Evolutionary conservation across 2,329 filamentous ascomycete species (phyloP), one percentile per base, ranked within the genome.

Genomic region (Colletotrichum zoysiae): DNA sequence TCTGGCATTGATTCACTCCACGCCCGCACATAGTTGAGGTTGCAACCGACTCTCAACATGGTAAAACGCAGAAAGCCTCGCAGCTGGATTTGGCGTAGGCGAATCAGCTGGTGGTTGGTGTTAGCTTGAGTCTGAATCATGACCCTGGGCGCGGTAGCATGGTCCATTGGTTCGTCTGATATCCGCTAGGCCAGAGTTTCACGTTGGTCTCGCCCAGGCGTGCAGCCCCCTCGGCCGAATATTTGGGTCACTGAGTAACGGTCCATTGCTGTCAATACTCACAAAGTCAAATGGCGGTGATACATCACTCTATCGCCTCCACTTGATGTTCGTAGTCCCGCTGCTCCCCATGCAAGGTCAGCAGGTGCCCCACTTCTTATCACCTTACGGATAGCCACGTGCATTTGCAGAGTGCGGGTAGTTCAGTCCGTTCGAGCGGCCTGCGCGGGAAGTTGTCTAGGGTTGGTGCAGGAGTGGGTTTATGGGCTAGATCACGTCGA

Each of bases 111-210:
- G 58, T 58, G 35, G 65, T 65, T 33, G 20, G 59, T 26, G 53
- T 23, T 55, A 48, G 42, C 30, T n/a, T 9, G 40, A n/a, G 53
- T 44, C 44, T 72, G 70, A 72, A 69, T 72, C 70, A 72, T 72
- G 65, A 61, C 53, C 69, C 65, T 71, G 59, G 65, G 16, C 18
- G n/a, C 42, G 40, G 65, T 60, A 26, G 14, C 38, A 46, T 42
- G 65, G 3, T 60, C 59, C 53, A 65, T 69, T 69, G 65, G 69
- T 71, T 69, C 69, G 48, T 71, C 69, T 33, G 65, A 71, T 71
- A 55, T 65, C 59, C 40, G 33, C 40, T 56, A 53, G 46, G 48
- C 42, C 53, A 11, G 30, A 55, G 65, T 71, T 71, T 71, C 59
- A 71, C 20, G 55, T 69, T 71, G 55, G 56, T n/a, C 63, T 60